phyloP scores from a whole-genome alignment of 1,284 basidiomycete species.

The Testicularia cyperi region DNA sequence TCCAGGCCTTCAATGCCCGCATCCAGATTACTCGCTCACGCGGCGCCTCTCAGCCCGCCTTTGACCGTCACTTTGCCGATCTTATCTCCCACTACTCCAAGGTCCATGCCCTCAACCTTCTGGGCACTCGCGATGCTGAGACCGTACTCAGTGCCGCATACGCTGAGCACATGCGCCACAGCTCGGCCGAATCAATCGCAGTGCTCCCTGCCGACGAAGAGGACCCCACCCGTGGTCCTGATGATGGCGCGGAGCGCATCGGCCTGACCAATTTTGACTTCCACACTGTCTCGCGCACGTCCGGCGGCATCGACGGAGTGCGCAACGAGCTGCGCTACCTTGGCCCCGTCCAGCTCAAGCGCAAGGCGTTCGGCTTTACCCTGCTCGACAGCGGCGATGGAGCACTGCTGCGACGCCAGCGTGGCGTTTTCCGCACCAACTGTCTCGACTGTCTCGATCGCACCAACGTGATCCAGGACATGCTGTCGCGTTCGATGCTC shows the following conservation, averaged over 20 bases:
- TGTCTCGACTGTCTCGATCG: constrained; percentile 95
- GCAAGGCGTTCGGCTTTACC: constrained; percentile 82
- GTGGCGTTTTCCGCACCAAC: constrained; percentile 88
- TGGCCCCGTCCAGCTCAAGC: constrained; percentile 61
- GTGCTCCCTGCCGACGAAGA: constrained; percentile 14
- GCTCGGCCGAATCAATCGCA: constrained; percentile 36
- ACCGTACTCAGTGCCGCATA: constrained; percentile 80
- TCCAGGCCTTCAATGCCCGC: constrained; percentile 61
- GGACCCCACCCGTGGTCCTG: neutral
- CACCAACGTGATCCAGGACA: constrained; percentile 95
- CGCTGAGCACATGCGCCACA: constrained; percentile 49
- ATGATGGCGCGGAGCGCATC: constrained; percentile 35
- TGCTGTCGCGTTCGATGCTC: constrained; percentile 51
- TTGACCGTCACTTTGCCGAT: constrained; percentile 86
- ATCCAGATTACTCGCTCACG: constrained; percentile 71
- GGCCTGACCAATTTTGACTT: constrained; percentile 89
- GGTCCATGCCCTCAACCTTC: constrained; percentile 55
- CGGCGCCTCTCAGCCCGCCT: constrained; percentile 86
- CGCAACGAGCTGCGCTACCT: constrained; percentile 72
- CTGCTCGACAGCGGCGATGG: constrained; percentile 65
- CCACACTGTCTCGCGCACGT: constrained; percentile 74
- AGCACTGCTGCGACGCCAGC: constrained; percentile 64
- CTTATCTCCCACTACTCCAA: constrained; percentile 62
- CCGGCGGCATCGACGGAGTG: constrained; percentile 84
- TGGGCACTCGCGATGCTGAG: constrained; percentile 73